Base-by-base conservation (phyloP, 257 asterid species). In the Lycium barbarum region DNA sequence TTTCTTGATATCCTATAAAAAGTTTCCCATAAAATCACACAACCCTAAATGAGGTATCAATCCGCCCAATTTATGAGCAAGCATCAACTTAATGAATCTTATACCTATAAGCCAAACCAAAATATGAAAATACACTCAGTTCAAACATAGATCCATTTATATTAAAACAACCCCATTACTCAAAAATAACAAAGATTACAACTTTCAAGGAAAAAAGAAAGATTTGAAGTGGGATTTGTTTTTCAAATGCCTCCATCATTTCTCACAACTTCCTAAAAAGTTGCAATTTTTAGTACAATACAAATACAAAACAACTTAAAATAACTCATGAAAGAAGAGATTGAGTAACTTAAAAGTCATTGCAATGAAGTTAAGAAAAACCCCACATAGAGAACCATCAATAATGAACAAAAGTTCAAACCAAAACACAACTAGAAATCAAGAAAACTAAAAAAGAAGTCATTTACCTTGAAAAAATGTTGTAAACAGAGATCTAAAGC, bases 401-500 rank as follows among this genome's bases (percentile, higher is more conserved):
- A 78, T 4, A 33, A 78, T 78, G 65, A 53, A 26, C 66, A 53
- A 53, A 78, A 53, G 9, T 78, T 53, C 54, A 53, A 17, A 53
- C 26, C 13, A 78, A 53, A 26, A 78, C 49, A 78, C 82, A 78
- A 78, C 14, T 53, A 12, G 17, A 78, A 78, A 54, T 54, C 66
- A 78, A 78, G 82, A 78, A 78, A 78, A 78, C 53, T 11, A 15
- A 71, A 49, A 49, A 78, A 8, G 15, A 78, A 26, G 45, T 5
- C 33, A 4, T 53, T 53, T 53, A 78, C 82, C 82, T 78, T 7
- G 0, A 53, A 54, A 78, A 53, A 14, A 78, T 53, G 65, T 26
- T 78, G 47, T 14, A 78, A 14, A 33, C 45, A 78, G 82, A 78
- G 82, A 78, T 78, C 82, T 78, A 78, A 78, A 26, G 17, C 49